Evolutionary conservation across 768 basidiomycete genomes (phyloP).

Genomic region (Boletus speciosus): DNA sequence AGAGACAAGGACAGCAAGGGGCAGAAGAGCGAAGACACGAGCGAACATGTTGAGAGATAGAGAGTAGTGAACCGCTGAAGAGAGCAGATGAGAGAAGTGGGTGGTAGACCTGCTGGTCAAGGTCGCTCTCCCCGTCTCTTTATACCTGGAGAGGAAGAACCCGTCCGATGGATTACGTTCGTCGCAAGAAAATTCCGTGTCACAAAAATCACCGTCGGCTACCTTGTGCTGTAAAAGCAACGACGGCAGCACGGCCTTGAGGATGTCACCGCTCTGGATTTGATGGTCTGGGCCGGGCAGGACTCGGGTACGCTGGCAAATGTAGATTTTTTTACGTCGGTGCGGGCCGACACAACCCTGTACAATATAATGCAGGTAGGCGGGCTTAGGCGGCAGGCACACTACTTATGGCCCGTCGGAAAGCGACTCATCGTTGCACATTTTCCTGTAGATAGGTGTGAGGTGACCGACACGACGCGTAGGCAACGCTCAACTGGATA

Average conservation of each 20-base stretch:
- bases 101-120: not conserved
- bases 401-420: too few species aligned
- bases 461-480: too few species aligned
- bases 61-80: not conserved
- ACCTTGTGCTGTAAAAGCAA: not conserved
- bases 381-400: too few species aligned
- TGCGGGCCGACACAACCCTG: not conserved
- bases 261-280: not conserved
- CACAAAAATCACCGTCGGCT: not conserved
- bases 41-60: slow-evolving; percentile 10
- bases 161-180: slow-evolving; percentile 4
- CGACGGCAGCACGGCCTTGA: too few species aligned
- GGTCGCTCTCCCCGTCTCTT: not conserved
- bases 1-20: slow-evolving; percentile 14
- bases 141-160: slow-evolving; percentile 12
- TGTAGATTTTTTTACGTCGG: not conserved
- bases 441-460: too few species aligned
- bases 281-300: not conserved
- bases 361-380: too few species aligned
- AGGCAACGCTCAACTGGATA: too few species aligned
- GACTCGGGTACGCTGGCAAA: not conserved
- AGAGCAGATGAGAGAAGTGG: not conserved
- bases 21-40: slow-evolving; percentile 16
- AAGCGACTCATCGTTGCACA: too few species aligned
- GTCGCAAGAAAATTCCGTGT: not conserved